These are phyloP conservation scores for Kodamaea alishanica DNA, from an alignment of 1,139 yeast genomes.

Conservation along the genomic window DNA sequence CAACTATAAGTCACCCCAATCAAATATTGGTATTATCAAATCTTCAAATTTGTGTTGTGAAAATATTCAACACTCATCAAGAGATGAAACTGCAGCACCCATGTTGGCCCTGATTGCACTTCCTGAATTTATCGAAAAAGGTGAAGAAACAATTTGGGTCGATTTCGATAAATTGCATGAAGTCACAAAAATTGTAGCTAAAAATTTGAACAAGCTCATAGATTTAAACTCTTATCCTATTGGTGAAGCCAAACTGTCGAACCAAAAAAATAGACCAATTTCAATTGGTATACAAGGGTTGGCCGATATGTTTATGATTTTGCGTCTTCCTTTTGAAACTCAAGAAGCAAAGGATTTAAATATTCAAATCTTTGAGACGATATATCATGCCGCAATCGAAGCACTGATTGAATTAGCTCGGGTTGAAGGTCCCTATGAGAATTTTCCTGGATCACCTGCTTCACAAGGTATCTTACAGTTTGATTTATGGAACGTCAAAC, in stretches of 20 bases:
- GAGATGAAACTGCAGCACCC: constrained; percentile 50
- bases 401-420: constrained; percentile 73
- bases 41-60: constrained; percentile 60
- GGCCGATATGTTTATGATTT: constrained; percentile 77
- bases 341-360: constrained; percentile 67
- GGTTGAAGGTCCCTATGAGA: constrained; percentile 60
- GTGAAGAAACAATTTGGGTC: constrained; percentile 44
- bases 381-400: constrained; percentile 83
- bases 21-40: constrained; percentile 53
- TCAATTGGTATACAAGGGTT: constrained; percentile 90
- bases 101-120: constrained; percentile 11
- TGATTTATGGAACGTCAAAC: constrained; percentile 77
- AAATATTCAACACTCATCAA: constrained; percentile 52
- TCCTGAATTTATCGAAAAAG: constrained; percentile 21
- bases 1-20: constrained; percentile 51
- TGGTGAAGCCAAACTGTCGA: constrained; percentile 62
- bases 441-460: constrained; percentile 78
- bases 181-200: constrained; percentile 69
- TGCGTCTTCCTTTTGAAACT: constrained; percentile 79
- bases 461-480: constrained; percentile 74
- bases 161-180: constrained; percentile 69
- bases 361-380: constrained; percentile 82
- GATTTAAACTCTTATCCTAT: constrained; percentile 81
- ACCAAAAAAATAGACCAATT: constrained; percentile 77
- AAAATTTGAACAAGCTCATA: constrained; percentile 71